Percentiles rank a stretch among this genome's conserved stretches.
Conservation (phyloP, 306 rosid genomes). For the Styphnolobium japonicum region DNA sequence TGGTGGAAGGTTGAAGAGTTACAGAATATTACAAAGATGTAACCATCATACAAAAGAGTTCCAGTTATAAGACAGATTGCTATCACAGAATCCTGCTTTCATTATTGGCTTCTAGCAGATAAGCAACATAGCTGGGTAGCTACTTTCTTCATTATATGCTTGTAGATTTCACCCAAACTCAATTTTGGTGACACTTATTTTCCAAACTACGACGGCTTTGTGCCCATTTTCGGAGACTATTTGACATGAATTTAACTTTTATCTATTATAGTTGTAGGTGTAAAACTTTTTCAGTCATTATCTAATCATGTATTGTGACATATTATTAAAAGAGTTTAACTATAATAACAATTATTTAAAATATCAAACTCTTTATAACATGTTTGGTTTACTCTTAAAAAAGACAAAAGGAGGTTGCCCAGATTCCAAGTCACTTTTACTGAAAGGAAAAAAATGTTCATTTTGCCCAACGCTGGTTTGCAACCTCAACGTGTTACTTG, state of each 20-base stretch:
- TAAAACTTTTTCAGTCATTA: no score
- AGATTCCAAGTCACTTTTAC: no score
- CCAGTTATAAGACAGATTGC: not conserved
- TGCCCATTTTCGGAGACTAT: not conserved
- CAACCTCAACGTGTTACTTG: no score
- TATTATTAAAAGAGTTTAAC: no score
- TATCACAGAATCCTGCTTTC: constrained; percentile 28
- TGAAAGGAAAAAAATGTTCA: no score
- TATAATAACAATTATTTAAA: not conserved
- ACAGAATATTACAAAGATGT: constrained; percentile 15
- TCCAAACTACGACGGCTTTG: not conserved
- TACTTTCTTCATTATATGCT: not conserved
- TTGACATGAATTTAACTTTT: no score
- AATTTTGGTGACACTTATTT: not conserved
- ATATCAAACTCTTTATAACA: not conserved
- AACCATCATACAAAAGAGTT: not conserved
- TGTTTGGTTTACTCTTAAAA: no score
- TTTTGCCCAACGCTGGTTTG: no score
- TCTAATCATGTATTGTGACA: no score
- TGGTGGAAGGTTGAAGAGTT: constrained; percentile 10
- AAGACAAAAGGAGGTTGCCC: no score
- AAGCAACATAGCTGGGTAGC: not conserved
- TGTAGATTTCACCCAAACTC: constrained; percentile 13
- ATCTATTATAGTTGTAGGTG: no score
- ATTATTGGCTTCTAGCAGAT: constrained; percentile 11